A percentile compares a stretch with the other conserved stretches of the same genome.
phyloP scores from a whole-genome alignment of 768 basidiomycete species.

The Tylopilus felleus region DNA sequence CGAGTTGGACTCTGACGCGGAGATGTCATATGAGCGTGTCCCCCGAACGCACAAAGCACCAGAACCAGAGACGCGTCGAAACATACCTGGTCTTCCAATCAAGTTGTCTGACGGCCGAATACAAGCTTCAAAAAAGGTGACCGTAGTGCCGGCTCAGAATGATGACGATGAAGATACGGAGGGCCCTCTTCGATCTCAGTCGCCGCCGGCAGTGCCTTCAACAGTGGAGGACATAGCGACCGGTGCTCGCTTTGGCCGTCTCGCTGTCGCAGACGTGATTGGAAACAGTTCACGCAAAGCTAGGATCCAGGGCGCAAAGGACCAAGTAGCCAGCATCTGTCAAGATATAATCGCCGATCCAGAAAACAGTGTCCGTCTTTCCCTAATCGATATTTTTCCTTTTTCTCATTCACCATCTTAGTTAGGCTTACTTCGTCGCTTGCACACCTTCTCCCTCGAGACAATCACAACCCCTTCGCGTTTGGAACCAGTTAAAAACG shows the following conservation, averaged over 20 bases:
- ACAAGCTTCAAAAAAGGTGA: conserved; percentile 48
- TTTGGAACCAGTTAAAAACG: conserved; percentile 71
- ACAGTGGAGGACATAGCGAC: conserved; percentile 71
- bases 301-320: conserved; percentile 77
- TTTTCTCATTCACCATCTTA: conserved; percentile 33
- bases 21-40: conserved; percentile 70
- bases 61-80: conserved; percentile 46
- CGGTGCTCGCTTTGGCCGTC: conserved; percentile 84
- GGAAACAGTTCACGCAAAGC: conserved; percentile 59
- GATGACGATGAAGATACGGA: conserved; percentile 34
- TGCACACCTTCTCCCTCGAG: conserved; percentile 85
- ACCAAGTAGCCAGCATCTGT: conserved; percentile 90
- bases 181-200: conserved; percentile 34
- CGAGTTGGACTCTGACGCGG: conserved; percentile 49
- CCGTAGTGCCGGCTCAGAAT: conserved; percentile 13
- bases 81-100: conserved; percentile 71
- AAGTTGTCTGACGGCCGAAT: conserved; percentile 82
- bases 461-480: conserved; percentile 68
- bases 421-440: conserved; percentile 84
- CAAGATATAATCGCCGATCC: conserved; percentile 94
- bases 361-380: conserved; percentile 80
- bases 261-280: conserved; percentile 71
- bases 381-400: neutral
- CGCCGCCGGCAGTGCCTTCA: conserved; percentile 23
- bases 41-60: conserved; percentile 51